phyloP scores from a whole-genome alignment of 148 eudicot genomes.

The Amaranthus hypochondriacus region DNA sequence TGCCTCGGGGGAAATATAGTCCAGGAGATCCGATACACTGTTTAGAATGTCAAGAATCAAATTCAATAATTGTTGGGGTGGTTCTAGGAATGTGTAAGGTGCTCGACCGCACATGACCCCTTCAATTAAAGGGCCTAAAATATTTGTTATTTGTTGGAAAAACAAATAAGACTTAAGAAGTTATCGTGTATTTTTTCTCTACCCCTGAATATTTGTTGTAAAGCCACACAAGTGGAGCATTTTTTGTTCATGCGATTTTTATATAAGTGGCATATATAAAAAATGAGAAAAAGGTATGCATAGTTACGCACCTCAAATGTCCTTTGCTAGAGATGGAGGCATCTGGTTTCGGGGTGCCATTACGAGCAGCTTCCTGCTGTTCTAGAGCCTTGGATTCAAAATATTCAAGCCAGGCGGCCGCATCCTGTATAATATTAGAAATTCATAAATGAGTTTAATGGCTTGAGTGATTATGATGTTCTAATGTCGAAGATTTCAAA shows the following conservation, averaged over 20 bases:
- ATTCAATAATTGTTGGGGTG: background rate
- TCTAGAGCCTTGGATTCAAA: conserved; percentile 94
- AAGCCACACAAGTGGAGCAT: too few species aligned
- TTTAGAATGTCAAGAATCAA: conserved; percentile 20
- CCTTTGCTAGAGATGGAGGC: conserved; percentile 98
- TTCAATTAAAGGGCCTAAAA: too few species aligned
- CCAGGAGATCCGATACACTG: conserved; percentile 95
- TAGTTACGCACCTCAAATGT: conserved; percentile 55
- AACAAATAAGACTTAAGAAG: too few species aligned
- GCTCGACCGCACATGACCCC: too few species aligned
- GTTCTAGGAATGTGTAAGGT: too few species aligned
- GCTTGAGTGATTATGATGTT: conserved; percentile 3
- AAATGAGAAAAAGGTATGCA: background rate
- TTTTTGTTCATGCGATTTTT: too few species aligned
- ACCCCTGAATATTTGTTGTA: too few species aligned
- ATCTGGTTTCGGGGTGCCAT: conserved; percentile 94
- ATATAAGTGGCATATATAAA: too few species aligned
- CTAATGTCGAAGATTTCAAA: conserved; percentile 1
- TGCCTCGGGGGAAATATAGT: conserved; percentile 85
- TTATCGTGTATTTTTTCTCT: too few species aligned
- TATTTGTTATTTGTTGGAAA: too few species aligned
- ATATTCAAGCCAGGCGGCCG: conserved; percentile 98
- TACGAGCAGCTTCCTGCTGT: conserved; percentile 97
- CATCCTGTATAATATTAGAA: conserved; percentile 42
- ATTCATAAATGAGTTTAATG: background rate